These are phyloP conservation scores for Penicillium taxi DNA, from an alignment of 495 filamentous ascomycete genomes.

Conservation along the genomic window DNA sequence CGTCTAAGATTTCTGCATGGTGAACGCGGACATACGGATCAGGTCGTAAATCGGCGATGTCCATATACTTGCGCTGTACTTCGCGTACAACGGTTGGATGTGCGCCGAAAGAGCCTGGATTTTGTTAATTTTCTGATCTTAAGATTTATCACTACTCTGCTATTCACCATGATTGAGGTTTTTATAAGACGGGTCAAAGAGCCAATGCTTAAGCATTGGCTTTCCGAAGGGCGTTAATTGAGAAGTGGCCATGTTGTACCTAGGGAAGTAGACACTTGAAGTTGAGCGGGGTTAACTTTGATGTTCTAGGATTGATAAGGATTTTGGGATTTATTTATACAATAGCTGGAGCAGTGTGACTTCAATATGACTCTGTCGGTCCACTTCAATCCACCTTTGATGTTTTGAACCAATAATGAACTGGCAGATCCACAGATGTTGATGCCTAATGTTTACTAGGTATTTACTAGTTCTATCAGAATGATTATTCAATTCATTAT, in stretches of 20 bases:
- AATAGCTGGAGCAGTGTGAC: no score
- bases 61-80: slow-evolving; percentile 50
- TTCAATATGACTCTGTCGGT: no score
- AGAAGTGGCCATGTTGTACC: slow-evolving; percentile 1
- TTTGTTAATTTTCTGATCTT: slow-evolving; percentile 1
- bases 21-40: slow-evolving; percentile 66
- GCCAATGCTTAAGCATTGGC: slow-evolving; percentile 60
- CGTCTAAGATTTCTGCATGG: slow-evolving; percentile 50
- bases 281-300: neutral
- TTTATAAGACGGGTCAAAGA: slow-evolving; percentile 56
- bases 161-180: slow-evolving; percentile 76
- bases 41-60: slow-evolving; percentile 52
- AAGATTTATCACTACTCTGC: neutral
- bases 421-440: no score
- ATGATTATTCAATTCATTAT: no score
- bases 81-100: slow-evolving; percentile 54
- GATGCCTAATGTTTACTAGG: no score
- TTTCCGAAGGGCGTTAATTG: slow-evolving; percentile 44
- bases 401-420: no score
- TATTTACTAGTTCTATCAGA: no score
- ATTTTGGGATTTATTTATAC: no score
- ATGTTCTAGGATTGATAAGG: no score
- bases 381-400: no score
- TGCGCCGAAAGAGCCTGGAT: slow-evolving; percentile 69
- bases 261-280: neutral